These are phyloP conservation scores for Collybia sordida DNA, from an alignment of 768 basidiomycete species.

Conservation along the genomic window DNA sequence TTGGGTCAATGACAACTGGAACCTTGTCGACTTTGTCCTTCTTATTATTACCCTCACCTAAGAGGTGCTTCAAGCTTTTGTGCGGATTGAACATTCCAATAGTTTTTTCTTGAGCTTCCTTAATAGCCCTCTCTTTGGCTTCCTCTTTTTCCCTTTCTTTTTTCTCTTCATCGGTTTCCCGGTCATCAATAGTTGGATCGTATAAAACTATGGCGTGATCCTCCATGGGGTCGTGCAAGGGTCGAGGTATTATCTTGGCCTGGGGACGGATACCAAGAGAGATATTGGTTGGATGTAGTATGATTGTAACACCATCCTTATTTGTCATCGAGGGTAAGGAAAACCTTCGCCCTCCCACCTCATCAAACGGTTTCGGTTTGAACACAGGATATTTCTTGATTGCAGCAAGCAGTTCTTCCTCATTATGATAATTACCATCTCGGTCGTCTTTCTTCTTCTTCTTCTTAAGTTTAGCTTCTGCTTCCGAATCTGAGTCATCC, in stretches of 20 bases:
- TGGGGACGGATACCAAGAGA: constrained; percentile 86
- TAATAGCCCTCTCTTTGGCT: constrained; percentile 57
- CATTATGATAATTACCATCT: constrained; percentile 54
- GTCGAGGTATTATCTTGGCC: constrained; percentile 80
- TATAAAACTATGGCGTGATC: constrained; percentile 97
- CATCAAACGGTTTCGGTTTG: constrained; percentile 75
- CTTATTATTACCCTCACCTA: constrained; percentile 71
- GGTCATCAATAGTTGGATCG: constrained; percentile 93
- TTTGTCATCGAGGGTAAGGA: constrained; percentile 80
- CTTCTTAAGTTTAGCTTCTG: constrained; percentile 53
- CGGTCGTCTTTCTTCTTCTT: constrained; percentile 64
- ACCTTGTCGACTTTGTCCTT: constrained; percentile 74
- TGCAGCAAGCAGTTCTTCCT: constrained; percentile 59
- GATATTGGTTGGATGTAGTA: constrained; percentile 57
- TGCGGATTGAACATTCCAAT: constrained; percentile 85
- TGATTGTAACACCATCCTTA: constrained; percentile 64
- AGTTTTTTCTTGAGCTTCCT: constrained; percentile 69
- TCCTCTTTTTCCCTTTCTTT: constrained; percentile 75
- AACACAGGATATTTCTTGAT: constrained; percentile 77
- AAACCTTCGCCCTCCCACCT: constrained; percentile 60
- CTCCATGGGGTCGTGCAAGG: constrained; percentile 96
- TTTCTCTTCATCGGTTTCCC: constrained; percentile 86
- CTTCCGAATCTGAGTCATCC: constrained; percentile 59
- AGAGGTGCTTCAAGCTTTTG: constrained; percentile 79
- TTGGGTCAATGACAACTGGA: constrained; percentile 95